Evolutionary conservation across 2,329 filamentous ascomycete genomes (phyloP), one percentile per base, ranked within the genome.

Genomic region (Raffaelea albimanens): DNA sequence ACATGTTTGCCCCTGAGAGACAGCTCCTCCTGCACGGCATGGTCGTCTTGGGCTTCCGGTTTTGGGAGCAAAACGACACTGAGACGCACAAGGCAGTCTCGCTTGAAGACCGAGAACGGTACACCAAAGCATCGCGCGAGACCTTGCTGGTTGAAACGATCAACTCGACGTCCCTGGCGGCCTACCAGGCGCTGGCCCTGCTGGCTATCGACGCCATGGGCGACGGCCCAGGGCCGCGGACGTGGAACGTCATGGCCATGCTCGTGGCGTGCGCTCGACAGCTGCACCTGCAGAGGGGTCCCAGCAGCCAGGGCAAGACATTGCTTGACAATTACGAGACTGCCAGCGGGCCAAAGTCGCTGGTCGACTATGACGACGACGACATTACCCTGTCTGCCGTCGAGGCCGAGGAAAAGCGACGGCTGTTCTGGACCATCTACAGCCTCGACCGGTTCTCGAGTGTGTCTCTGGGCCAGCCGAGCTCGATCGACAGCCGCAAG

Each of bases 221-320:
- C 44, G 25, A 46, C 3, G 51, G 51, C 1, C 51, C 51, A 1
- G 46, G 51, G 10, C 51, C 51, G 13, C 34, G 51, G 3, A 46
- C 48, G 10, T 52, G 51, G 50, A 52, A 50, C 39, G 39, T 52
- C 11, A 50, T 52, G 48, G 48, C 51, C 33, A 52, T 52, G 51
- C 48, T 52, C 1, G 48, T 52, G 14, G 48, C 51, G 5, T 29
- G 39, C 2, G 48, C 46, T 1, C 48, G 46, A 8, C 51, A 52
- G 46, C 48, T 52, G 22, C 29, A 43, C 33, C 41, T 49, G n/a
- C 48, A 47, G 18, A 47, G 40, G 18, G 29, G 33, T 13, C 40
- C 19, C 23, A 20, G 33, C 38, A 29, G 7, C 18, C n/a, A n/a
- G n/a, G n/a, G n/a, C n/a, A n/a, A n/a, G n/a, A n/a, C n/a, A n/a